phyloP scores from a whole-genome alignment of 1,139 yeast genomes.

The Spencermartinsiella ligniputridi region DNA sequence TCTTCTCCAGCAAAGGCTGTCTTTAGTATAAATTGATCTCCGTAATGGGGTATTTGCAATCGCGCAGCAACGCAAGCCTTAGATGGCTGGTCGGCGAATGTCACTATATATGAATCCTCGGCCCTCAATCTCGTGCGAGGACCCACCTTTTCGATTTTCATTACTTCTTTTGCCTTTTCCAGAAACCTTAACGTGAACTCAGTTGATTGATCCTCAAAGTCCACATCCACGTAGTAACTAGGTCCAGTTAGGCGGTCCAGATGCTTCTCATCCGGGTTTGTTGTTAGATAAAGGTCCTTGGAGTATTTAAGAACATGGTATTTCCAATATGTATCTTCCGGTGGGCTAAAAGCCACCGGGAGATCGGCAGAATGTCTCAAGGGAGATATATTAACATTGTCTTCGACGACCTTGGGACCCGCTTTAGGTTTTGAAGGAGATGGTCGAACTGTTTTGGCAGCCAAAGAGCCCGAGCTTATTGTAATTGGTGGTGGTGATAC shows the following conservation, averaged over 20 bases:
- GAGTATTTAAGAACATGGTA: slow-evolving; percentile 29
- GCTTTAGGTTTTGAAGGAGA: too few species aligned
- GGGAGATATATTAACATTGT: too few species aligned
- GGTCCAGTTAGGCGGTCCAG: slow-evolving; percentile 26
- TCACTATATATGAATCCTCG: background rate
- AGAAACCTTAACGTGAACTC: slow-evolving; percentile 1
- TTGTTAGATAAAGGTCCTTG: slow-evolving; percentile 29
- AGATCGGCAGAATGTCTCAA: too few species aligned
- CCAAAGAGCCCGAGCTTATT: too few species aligned
- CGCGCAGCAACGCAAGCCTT: background rate
- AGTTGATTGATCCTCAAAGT: background rate
- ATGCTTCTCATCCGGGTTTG: slow-evolving; percentile 29
- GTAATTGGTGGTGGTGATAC: too few species aligned
- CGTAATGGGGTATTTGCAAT: background rate
- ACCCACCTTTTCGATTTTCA: background rate
- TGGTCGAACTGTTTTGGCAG: too few species aligned
- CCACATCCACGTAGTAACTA: slow-evolving; percentile 25
- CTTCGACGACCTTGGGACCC: too few species aligned
- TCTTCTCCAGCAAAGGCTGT: background rate
- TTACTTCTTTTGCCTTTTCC: background rate
- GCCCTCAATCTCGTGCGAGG: background rate
- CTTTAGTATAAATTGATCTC: background rate
- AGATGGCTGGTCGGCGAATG: background rate
- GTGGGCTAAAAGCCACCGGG: too few species aligned
- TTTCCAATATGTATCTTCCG: slow-evolving; percentile 20